These are phyloP conservation scores for Ulota crispa DNA, from an alignment of 225 moss, liverwort and hornwort genomes.

Conservation along the genomic window DNA sequence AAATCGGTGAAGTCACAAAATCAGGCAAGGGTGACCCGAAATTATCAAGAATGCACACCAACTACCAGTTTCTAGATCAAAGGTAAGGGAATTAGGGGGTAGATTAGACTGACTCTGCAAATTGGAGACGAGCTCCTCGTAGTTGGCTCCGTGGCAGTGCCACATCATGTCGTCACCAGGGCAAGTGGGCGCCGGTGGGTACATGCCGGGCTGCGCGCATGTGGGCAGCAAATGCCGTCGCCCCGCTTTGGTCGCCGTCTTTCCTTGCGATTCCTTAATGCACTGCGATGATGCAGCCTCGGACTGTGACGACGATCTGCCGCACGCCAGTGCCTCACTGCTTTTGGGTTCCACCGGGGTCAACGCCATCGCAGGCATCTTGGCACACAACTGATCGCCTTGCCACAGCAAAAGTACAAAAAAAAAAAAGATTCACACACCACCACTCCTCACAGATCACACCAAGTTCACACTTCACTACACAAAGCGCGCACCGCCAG, in stretches of 20 bases:
- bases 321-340: conserved; percentile 25
- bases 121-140: conserved; percentile 86
- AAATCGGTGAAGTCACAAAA: conserved; percentile 11
- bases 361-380: conserved; percentile 53
- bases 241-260: conserved; percentile 27
- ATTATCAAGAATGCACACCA: background rate
- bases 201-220: conserved; percentile 51
- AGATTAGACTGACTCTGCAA: conserved; percentile 63
- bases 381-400: conserved; percentile 5
- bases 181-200: conserved; percentile 52
- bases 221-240: conserved; percentile 28
- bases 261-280: conserved; percentile 19
- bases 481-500: background rate
- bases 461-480: background rate
- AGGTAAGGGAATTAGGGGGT: background rate
- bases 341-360: conserved; percentile 24
- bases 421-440: background rate
- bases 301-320: conserved; percentile 38
- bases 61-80: background rate
- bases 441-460: background rate
- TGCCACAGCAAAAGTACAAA: background rate
- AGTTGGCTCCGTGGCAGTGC: conserved; percentile 88
- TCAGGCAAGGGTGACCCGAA: background rate
- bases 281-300: background rate
- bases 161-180: conserved; percentile 85